These are phyloP conservation scores for Hansenula sp. DNA, from an alignment of 1,139 yeast species.

Conservation along the genomic window DNA sequence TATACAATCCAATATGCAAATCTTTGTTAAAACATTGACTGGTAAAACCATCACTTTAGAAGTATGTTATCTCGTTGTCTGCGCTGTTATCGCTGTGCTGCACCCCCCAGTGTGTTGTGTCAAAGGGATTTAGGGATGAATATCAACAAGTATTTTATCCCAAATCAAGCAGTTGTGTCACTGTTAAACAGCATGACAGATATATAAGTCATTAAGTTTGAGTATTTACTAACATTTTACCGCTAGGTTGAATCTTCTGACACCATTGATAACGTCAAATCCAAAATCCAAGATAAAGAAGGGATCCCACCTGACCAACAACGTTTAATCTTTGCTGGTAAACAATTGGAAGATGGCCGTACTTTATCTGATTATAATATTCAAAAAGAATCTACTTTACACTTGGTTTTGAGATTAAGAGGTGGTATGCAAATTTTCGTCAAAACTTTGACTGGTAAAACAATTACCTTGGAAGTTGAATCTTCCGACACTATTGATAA, in stretches of 20 bases:
- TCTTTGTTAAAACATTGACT: constrained; percentile 47
- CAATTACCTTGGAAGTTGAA: constrained; percentile 66
- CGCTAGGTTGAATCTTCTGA: constrained; percentile 3
- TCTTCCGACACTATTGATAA: constrained; percentile 88
- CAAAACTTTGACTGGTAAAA: constrained; percentile 38
- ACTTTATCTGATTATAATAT: constrained; percentile 85
- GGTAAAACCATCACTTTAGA: constrained; percentile 37
- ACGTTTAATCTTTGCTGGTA: constrained; percentile 79
- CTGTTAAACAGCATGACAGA: no score
- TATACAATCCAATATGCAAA: constrained; percentile 38
- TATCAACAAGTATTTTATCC: constrained; percentile 79
- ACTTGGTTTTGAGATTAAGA: constrained; percentile 69
- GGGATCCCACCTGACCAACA: constrained; percentile 90
- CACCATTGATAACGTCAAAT: constrained; percentile 44
- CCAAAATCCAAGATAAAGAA: constrained; percentile 87
- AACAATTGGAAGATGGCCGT: constrained; percentile 84
- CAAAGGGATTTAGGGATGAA: constrained; percentile 73
- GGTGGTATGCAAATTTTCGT: constrained; percentile 29
- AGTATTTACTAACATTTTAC: constrained; percentile 72
- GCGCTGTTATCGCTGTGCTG: constrained; percentile 45
- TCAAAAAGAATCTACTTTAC: constrained; percentile 83
- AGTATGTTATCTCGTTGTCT: constrained; percentile 33
- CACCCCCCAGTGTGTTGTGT: background rate
- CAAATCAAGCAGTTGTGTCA: constrained; percentile 36
- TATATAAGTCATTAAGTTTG: no score